Percentiles rank a stretch among this genome's conserved stretches.
These are phyloP conservation scores for Tetrapisispora phaffii DNA, from an alignment of 805 yeast genomes.

Conservation along the genomic window DNA sequence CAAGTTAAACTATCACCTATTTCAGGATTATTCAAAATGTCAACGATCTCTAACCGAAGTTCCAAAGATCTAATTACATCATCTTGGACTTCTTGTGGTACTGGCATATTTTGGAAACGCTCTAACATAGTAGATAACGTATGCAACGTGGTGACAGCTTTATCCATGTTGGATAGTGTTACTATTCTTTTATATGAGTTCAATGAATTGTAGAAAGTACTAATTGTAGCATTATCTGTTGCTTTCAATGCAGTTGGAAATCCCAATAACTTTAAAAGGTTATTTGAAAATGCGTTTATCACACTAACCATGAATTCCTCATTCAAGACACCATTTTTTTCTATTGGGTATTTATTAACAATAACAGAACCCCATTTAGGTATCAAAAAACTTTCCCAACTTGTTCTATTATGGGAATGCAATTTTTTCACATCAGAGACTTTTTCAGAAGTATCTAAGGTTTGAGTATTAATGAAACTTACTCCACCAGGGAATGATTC, in stretches of 20 bases:
- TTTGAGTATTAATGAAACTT: slow-evolving; percentile 21
- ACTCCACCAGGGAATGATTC: slow-evolving; percentile 32
- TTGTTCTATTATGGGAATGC: not conserved
- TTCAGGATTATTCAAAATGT: slow-evolving; percentile 23
- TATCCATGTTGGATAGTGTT: slow-evolving; percentile 46
- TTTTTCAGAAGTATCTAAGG: not conserved
- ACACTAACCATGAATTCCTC: slow-evolving; percentile 43
- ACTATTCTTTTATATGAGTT: slow-evolving; percentile 58
- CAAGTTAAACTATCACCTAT: slow-evolving; percentile 26
- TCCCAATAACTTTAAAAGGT: slow-evolving; percentile 65
- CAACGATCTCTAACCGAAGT: slow-evolving; percentile 26
- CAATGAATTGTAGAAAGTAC: slow-evolving; percentile 48
- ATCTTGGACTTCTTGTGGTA: slow-evolving; percentile 59
- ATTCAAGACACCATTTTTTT: slow-evolving; percentile 26
- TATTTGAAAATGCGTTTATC: slow-evolving; percentile 63
- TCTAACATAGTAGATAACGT: slow-evolving; percentile 62
- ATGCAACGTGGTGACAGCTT: slow-evolving; percentile 57
- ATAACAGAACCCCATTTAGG: slow-evolving; percentile 79
- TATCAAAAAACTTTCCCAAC: slow-evolving; percentile 43
- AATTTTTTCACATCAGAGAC: not conserved
- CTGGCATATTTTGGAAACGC: slow-evolving; percentile 68
- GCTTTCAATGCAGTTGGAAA: slow-evolving; percentile 34
- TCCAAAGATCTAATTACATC: slow-evolving; percentile 47
- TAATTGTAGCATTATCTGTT: slow-evolving; percentile 34
- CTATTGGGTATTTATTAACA: slow-evolving; percentile 32